phyloP scores from a whole-genome alignment of 768 basidiomycete genomes.

The Suillus occidentalis region DNA sequence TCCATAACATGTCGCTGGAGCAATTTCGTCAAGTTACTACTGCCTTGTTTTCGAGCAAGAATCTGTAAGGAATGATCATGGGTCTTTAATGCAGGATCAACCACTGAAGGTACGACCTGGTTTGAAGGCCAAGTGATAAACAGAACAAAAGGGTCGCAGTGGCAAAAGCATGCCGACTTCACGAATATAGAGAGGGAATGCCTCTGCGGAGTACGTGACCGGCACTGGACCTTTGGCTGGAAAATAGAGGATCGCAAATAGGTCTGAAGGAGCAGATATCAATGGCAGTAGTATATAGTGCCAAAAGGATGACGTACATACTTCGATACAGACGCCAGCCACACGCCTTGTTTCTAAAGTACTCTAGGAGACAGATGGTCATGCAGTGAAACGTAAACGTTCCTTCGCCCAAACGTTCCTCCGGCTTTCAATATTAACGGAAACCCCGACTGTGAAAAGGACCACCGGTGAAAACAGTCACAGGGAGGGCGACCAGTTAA shows the following conservation, averaged over 20 bases:
- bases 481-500: slow-evolving; percentile 70
- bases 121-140: slow-evolving; percentile 68
- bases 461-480: slow-evolving; percentile 51
- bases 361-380: slow-evolving; percentile 70
- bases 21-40: too few relatives aligned
- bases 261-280: slow-evolving; percentile 28
- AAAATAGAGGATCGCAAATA: slow-evolving; percentile 69
- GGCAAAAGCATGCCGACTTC: slow-evolving; percentile 65
- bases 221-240: slow-evolving; percentile 91
- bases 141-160: slow-evolving; percentile 60
- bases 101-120: too few relatives aligned
- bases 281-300: neutral
- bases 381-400: slow-evolving; percentile 82
- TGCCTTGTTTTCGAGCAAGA: too few relatives aligned
- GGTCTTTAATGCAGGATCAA: too few relatives aligned
- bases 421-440: slow-evolving; percentile 15
- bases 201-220: slow-evolving; percentile 89
- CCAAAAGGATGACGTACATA: slow-evolving; percentile 32
- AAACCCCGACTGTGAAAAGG: slow-evolving; percentile 14
- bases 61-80: too few relatives aligned
- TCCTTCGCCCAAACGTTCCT: slow-evolving; percentile 78
- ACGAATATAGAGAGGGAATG: slow-evolving; percentile 72
- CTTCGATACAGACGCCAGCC: slow-evolving; percentile 51
- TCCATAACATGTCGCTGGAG: too few relatives aligned
- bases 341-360: slow-evolving; percentile 36